Conservation (phyloP, 2,329 filamentous ascomycete species). For the Diaporthe humulicola region DNA sequence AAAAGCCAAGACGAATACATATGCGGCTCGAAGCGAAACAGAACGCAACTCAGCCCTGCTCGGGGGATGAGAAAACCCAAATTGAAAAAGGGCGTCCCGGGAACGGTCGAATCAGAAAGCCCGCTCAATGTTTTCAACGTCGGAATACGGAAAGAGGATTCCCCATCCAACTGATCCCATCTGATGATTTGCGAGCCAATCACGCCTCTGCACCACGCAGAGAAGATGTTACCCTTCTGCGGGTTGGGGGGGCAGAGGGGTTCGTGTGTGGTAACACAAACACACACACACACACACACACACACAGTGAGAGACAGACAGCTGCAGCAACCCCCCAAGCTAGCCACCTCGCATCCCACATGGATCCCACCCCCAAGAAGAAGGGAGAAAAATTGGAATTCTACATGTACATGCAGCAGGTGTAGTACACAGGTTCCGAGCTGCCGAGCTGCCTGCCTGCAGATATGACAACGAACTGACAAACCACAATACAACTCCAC, state of each 20-base stretch:
- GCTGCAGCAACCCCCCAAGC: no score
- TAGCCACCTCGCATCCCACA: neutral
- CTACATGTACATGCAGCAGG: no score
- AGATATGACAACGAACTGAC: conserved; percentile 8
- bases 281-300: neutral
- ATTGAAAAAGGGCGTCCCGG: neutral
- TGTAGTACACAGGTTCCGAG: neutral
- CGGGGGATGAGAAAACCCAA: no score
- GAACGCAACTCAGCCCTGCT: neutral
- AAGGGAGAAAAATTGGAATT: no score
- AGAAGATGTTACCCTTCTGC: neutral
- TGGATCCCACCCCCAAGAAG: neutral
- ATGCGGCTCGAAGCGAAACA: conserved; percentile 5
- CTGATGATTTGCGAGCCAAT: conserved; percentile 21
- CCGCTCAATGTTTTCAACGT: neutral
- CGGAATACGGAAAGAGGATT: neutral
- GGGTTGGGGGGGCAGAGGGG: neutral
- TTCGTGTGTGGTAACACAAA: neutral
- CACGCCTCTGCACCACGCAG: neutral
- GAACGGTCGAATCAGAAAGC: neutral
- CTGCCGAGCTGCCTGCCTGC: conserved; percentile 7
- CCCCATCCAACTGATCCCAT: neutral
- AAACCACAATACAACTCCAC: neutral
- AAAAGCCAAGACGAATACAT: neutral
- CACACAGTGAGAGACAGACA: no score